Evolutionary conservation across 805 yeast genomes (phyloP).

Genomic region (Citeromyces matritensis): DNA sequence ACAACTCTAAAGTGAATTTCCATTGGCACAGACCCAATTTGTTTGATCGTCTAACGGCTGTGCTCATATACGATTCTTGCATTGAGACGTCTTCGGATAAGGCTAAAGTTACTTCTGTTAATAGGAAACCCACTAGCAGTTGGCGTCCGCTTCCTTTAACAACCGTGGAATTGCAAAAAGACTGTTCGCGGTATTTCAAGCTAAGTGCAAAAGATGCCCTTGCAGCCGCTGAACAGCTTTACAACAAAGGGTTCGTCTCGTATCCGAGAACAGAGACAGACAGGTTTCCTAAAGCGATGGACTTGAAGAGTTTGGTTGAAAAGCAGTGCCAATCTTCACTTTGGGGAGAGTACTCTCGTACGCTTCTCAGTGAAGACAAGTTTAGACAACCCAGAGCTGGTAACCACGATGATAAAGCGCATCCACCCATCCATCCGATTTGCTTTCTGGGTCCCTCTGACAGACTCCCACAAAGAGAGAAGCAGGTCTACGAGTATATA

Average conservation of each 20-base stretch:
- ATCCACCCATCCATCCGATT: slow-evolving; percentile 96
- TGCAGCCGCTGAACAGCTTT: slow-evolving; percentile 69
- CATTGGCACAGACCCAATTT: slow-evolving; percentile 62
- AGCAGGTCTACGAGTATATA: slow-evolving; percentile 73
- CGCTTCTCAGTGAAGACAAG: slow-evolving; percentile 22
- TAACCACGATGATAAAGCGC: slow-evolving; percentile 82
- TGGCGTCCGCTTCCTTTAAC: slow-evolving; percentile 85
- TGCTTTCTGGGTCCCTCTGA: slow-evolving; percentile 19
- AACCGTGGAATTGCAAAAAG: slow-evolving; percentile 85
- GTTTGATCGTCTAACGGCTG: slow-evolving; percentile 57
- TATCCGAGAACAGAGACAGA: slow-evolving; percentile 98
- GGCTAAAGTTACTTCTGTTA: slow-evolving; percentile 36
- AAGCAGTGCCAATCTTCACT: slow-evolving; percentile 36
- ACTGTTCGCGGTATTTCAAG: slow-evolving; percentile 61
- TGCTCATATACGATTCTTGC: slow-evolving; percentile 56
- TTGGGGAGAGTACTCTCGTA: slow-evolving; percentile 66
- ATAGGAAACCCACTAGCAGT: slow-evolving; percentile 52
- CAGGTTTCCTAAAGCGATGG: slow-evolving; percentile 63
- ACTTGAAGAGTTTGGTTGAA: slow-evolving; percentile 43
- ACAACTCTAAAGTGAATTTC: slow-evolving; percentile 24
- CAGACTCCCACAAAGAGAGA: slow-evolving; percentile 25
- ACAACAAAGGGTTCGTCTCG: slow-evolving; percentile 75
- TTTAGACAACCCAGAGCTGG: slow-evolving; percentile 69
- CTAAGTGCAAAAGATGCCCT: slow-evolving; percentile 71
- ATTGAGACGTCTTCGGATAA: slow-evolving; percentile 22